A percentile compares a stretch with the other conserved stretches of the same genome.
These are phyloP conservation scores for Vicia faba DNA, from an alignment of 306 rosid species.

Conservation along the genomic window DNA sequence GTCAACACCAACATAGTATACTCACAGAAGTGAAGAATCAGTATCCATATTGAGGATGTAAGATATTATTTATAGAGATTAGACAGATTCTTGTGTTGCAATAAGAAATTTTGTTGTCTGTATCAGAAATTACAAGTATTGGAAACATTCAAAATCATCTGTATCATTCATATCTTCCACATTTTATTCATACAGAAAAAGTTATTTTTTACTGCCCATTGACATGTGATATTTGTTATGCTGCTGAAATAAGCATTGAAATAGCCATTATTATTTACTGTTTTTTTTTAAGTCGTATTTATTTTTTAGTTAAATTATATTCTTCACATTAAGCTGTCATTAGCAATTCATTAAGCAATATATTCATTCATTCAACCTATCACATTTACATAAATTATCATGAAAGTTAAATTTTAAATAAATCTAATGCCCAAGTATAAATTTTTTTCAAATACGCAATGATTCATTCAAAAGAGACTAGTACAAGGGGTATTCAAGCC, in stretches of 20 bases:
- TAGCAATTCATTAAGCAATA: not conserved
- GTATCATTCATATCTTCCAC: slow-evolving; percentile 16
- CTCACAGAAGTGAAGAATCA: slow-evolving; percentile 40
- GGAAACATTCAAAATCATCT: slow-evolving; percentile 33
- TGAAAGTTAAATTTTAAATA: too few relatives aligned
- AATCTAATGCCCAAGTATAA: too few relatives aligned
- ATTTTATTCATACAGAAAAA: slow-evolving; percentile 8
- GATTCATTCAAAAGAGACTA: too few relatives aligned
- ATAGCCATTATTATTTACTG: not conserved
- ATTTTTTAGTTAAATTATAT: not conserved
- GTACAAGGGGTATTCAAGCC: too few relatives aligned
- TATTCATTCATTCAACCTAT: not conserved
- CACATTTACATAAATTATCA: too few relatives aligned
- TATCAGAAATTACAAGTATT: slow-evolving; percentile 30
- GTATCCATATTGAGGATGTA: slow-evolving; percentile 35
- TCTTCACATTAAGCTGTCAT: too few relatives aligned
- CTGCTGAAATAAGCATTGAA: not conserved
- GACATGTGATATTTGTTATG: slow-evolving; percentile 6
- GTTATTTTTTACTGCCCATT: not conserved
- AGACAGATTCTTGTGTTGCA: slow-evolving; percentile 37
- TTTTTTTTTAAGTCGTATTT: not conserved
- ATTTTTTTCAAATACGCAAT: too few relatives aligned
- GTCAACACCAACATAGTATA: slow-evolving; percentile 34
- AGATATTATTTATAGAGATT: slow-evolving; percentile 39
- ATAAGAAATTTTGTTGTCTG: slow-evolving; percentile 7